These are phyloP conservation scores for Pichia occidentalis DNA, from an alignment of 805 yeast species.

Conservation along the genomic window DNA sequence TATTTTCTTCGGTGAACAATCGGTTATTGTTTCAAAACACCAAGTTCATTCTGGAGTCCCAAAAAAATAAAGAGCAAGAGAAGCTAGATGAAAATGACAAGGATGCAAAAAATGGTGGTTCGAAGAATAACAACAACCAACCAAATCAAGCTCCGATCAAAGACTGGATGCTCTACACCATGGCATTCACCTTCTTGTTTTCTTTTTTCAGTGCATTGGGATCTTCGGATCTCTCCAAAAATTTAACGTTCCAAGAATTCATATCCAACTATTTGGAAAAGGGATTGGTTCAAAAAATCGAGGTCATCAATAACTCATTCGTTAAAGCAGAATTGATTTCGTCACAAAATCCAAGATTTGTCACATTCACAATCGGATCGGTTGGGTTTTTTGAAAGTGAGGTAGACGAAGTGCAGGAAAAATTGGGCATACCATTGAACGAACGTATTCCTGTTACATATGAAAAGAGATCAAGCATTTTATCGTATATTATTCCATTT, in stretches of 20 bases:
- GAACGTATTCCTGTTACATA: constrained; percentile 79
- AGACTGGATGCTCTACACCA: constrained; percentile 26
- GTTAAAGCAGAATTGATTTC: constrained; percentile 56
- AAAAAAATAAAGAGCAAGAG: neutral
- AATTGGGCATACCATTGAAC: constrained; percentile 50
- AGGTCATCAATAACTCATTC: constrained; percentile 68
- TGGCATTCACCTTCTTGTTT: constrained; percentile 21
- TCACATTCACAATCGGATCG: constrained; percentile 78
- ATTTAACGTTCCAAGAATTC: constrained; percentile 90
- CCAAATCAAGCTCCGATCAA: constrained; percentile 17
- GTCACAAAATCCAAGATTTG: constrained; percentile 23
- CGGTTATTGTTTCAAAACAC: constrained; percentile 15
- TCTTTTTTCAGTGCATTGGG: constrained; percentile 12
- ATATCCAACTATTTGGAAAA: constrained; percentile 65
- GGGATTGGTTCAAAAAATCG: constrained; percentile 65
- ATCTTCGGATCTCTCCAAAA: constrained; percentile 17
- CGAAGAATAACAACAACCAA: constrained; percentile 11
- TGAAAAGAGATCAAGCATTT: constrained; percentile 60
- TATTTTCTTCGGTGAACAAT: constrained; percentile 17
- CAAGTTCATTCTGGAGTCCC: constrained; percentile 5
- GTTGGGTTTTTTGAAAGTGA: constrained; percentile 82
- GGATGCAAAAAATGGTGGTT: constrained; percentile 9
- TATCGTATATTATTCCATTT: constrained; percentile 61
- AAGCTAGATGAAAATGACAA: constrained; percentile 5
- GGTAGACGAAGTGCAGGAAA: constrained; percentile 68